phyloP scores from a whole-genome alignment of 371 early-diverging fungal species.

The Syncephalastrum racemosum region DNA sequence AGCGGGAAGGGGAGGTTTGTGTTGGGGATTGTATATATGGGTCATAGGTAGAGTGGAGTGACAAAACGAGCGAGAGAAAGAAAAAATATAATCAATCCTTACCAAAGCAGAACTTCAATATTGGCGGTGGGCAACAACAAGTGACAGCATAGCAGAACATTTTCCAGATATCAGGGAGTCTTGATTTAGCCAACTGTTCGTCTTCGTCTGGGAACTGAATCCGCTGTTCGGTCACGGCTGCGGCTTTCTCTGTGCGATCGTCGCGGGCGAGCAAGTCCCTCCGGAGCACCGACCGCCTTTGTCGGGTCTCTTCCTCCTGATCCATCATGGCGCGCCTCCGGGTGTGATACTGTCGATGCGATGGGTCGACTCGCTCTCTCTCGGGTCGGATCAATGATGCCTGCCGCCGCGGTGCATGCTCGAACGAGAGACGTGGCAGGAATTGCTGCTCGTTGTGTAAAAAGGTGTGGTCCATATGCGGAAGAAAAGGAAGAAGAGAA shows the following conservation, averaged over 20 bases:
- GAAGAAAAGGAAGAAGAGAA: too few species aligned
- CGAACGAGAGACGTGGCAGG: background rate
- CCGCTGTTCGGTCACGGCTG: too few species aligned
- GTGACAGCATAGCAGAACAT: conserved; percentile 55
- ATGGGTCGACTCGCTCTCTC: conserved; percentile 49
- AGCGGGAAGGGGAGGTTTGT: background rate
- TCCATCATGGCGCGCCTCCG: conserved; percentile 24
- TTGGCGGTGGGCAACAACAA: conserved; percentile 53
- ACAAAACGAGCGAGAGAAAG: background rate
- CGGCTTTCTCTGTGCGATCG: conserved; percentile 3
- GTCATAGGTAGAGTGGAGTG: background rate
- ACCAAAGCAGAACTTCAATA: conserved; percentile 44
- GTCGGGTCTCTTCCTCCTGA: too few species aligned
- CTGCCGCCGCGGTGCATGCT: conserved; percentile 28
- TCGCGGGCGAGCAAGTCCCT: conserved; percentile 20
- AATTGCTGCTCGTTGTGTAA: conserved; percentile 17
- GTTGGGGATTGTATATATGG: conserved; percentile 2
- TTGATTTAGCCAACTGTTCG: too few species aligned
- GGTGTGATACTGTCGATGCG: conserved; percentile 49
- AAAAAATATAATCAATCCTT: conserved; percentile 5
- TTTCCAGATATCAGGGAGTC: conserved; percentile 26
- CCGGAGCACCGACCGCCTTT: conserved; percentile 14
- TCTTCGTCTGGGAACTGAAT: too few species aligned
- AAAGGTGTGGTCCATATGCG: conserved; percentile 1
- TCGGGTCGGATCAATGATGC: conserved; percentile 64